Evolutionary conservation across 768 basidiomycete genomes (phyloP).

Genomic region (Panus rudis): DNA sequence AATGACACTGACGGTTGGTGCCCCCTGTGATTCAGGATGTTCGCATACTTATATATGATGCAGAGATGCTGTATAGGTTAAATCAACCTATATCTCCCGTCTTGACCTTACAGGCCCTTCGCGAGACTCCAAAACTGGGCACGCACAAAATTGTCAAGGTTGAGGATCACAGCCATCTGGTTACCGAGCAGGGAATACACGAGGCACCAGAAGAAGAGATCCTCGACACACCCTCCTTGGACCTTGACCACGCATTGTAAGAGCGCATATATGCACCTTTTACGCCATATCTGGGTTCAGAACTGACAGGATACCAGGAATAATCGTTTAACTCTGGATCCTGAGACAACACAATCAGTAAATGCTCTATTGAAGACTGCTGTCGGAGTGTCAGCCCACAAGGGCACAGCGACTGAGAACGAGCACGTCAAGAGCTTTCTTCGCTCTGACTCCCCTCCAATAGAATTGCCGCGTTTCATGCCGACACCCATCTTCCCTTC

Average conservation of each 20-base stretch:
- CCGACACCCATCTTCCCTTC: slow-evolving; percentile 48
- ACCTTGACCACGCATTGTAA: background rate
- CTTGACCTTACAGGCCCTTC: slow-evolving; percentile 38
- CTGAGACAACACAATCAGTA: slow-evolving; percentile 18
- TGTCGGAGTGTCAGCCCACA: slow-evolving; percentile 2
- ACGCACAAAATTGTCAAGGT: too few relatives aligned
- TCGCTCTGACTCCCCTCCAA: slow-evolving; percentile 22
- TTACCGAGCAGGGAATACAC: too few relatives aligned
- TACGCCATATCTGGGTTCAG: slow-evolving; percentile 21
- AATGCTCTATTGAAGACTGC: slow-evolving; percentile 23
- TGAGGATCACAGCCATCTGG: too few relatives aligned
- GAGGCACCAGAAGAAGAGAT: too few relatives aligned
- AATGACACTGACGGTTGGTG: slow-evolving; percentile 21
- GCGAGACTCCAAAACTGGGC: slow-evolving; percentile 40
- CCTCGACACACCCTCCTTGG: too few relatives aligned
- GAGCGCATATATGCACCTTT: slow-evolving; percentile 11
- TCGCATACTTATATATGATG: background rate
- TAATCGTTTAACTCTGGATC: slow-evolving; percentile 8
- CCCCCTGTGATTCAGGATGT: background rate
- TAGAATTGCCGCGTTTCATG: slow-evolving; percentile 18
- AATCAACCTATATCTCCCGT: slow-evolving; percentile 36
- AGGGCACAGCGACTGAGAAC: slow-evolving; percentile 1
- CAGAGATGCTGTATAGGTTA: background rate
- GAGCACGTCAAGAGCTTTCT: slow-evolving; percentile 24
- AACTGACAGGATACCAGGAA: slow-evolving; percentile 4